Percentiles rank a stretch among this genome's conserved stretches.
Evolutionary conservation across 2,329 filamentous ascomycete species (phyloP).

Genomic region (Xylariomycetidae sp.): DNA sequence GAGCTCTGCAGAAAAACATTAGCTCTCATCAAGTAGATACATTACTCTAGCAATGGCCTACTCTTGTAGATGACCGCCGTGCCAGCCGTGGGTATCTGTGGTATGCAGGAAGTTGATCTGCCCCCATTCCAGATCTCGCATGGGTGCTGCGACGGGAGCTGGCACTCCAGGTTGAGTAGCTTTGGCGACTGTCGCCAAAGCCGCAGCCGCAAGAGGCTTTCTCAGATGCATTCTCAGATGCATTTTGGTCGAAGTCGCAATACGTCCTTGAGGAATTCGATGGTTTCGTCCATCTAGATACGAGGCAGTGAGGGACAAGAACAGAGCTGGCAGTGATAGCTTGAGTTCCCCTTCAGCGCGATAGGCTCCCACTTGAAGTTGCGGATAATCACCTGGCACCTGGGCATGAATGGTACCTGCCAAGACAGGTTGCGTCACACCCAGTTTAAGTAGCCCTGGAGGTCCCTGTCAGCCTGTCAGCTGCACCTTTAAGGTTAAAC

Average conservation of each 20-base stretch:
- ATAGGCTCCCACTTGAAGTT: too few species aligned
- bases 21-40: constrained; percentile 1
- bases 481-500: too few species aligned
- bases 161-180: constrained; percentile 75
- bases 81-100: constrained; percentile 94
- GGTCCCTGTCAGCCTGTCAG: too few species aligned
- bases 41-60: constrained; percentile 36
- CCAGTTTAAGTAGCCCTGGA: too few species aligned
- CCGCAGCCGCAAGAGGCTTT: constrained; percentile 34
- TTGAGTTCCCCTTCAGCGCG: too few species aligned
- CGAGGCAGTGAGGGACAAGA: too few species aligned
- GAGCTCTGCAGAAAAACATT: constrained; percentile 50
- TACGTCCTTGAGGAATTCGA: too few species aligned
- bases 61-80: constrained; percentile 89
- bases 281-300: too few species aligned
- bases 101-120: constrained; percentile 97
- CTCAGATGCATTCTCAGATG: not conserved
- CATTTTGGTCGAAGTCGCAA: constrained; percentile 2
- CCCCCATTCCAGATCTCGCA: constrained; percentile 85
- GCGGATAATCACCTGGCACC: too few species aligned
- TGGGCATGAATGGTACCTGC: constrained; percentile 20
- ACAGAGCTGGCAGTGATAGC: not conserved
- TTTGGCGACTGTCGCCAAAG: constrained; percentile 31
- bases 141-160: constrained; percentile 71
- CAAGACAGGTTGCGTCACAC: constrained; percentile 17